A percentile compares a stretch with the other conserved stretches of the same genome.
phyloP scores from a whole-genome alignment of 2,329 filamentous ascomycete species.

The Lecanicillium sp. region DNA sequence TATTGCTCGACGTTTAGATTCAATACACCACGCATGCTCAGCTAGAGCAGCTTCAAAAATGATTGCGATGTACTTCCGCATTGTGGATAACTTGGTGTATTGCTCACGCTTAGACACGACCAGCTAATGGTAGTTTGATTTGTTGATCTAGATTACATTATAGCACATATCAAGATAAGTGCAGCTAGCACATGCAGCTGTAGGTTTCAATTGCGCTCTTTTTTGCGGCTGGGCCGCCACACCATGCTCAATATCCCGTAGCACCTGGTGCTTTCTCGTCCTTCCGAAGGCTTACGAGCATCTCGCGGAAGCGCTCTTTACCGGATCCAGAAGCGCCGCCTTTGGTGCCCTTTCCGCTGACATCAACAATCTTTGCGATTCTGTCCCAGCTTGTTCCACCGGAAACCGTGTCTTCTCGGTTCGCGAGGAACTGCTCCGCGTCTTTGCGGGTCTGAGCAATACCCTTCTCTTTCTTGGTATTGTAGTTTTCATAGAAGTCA shows the following conservation, averaged over 20 bases:
- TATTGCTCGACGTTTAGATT: background rate
- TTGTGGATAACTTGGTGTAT: too few species aligned
- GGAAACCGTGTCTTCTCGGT: constrained; percentile 83
- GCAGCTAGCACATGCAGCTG: too few species aligned
- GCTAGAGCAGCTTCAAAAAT: background rate
- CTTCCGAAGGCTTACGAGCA: constrained; percentile 81
- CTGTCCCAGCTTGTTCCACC: constrained; percentile 98
- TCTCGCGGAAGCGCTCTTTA: constrained; percentile 92
- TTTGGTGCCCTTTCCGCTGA: constrained; percentile 85
- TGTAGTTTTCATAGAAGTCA: constrained; percentile 99
- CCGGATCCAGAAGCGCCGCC: constrained; percentile 84
- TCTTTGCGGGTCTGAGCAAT: constrained; percentile 84
- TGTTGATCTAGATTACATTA: constrained; percentile 14
- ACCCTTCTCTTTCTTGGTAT: constrained; percentile 92
- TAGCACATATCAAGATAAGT: background rate
- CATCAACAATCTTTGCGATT: constrained; percentile 93
- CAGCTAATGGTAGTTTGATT: constrained; percentile 1
- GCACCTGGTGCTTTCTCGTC: constrained; percentile 77
- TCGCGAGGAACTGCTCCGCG: constrained; percentile 84
- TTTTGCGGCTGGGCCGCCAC: background rate
- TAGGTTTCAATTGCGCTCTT: background rate
- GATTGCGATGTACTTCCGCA: too few species aligned
- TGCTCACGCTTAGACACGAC: too few species aligned
- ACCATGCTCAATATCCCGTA: constrained; percentile 44
- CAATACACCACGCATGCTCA: constrained; percentile 1